These are phyloP conservation scores for Lactarius hengduanensis DNA, from an alignment of 768 basidiomycete genomes.

Conservation along the genomic window DNA sequence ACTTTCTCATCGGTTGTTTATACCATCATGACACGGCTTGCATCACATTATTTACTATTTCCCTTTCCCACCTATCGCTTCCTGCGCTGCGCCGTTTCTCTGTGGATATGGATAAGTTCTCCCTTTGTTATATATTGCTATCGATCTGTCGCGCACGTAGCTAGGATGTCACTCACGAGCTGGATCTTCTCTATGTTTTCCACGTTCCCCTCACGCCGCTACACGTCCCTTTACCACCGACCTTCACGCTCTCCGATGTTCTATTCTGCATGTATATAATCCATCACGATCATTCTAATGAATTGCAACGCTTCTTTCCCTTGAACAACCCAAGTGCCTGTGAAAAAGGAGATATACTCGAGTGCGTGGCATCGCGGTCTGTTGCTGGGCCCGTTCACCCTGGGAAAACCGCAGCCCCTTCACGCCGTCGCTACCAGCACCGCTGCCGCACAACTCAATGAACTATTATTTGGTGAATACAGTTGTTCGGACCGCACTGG, in stretches of 20 bases:
- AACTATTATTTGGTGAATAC: no score
- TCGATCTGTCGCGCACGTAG: conserved; percentile 6
- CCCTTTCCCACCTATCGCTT: not conserved
- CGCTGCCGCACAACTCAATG: no score
- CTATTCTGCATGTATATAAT: not conserved
- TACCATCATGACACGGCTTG: conserved; percentile 16
- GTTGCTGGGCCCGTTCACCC: no score
- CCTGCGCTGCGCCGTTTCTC: not conserved
- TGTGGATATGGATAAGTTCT: conserved; percentile 4
- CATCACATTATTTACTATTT: conserved; percentile 11
- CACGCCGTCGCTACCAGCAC: no score
- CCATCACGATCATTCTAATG: not conserved
- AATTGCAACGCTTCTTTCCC: not conserved
- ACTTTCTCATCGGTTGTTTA: conserved; percentile 18
- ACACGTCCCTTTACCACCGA: not conserved
- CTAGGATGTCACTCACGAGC: conserved; percentile 18
- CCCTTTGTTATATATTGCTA: conserved; percentile 16
- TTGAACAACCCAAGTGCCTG: no score
- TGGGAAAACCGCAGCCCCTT: no score
- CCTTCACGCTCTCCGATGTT: not conserved
- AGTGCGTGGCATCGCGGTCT: no score
- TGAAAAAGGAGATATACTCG: no score
- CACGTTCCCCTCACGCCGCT: conserved; percentile 8
- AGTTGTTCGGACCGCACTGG: no score
- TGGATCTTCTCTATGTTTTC: conserved; percentile 1